Base-by-base conservation (phyloP, 2,329 filamentous ascomycete genomes). In the Dryadomyces sulphureus region DNA sequence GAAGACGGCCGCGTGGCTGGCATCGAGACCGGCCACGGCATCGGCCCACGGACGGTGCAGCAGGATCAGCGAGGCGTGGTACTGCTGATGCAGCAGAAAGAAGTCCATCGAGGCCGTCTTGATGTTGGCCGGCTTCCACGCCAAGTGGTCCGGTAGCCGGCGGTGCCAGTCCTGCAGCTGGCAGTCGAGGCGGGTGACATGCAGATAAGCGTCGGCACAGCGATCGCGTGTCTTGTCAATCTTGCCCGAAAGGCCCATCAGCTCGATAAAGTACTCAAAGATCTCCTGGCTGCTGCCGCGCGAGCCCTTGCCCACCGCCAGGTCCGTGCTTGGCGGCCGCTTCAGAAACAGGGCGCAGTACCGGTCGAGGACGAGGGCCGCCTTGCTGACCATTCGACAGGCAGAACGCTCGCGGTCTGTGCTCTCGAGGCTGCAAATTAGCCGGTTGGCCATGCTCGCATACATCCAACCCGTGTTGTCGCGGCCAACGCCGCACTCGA, bases 381-480 rank as follows among this genome's bases (percentile, higher is more conserved):
- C 69, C 50, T 66, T 63, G 54, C 74, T 66, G 12, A 65, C 67
- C 64, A 71, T 70, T 41, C 68, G 69, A 5, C 70, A 62, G 42
- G 71, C 67, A 30, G 65, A 61, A 4, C 65, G 60, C 49, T 73
- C 72, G 14, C 62, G 60, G 20, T 70, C 66, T 5, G 64, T n/a
- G n/a, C n/a, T n/a, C n/a, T n/a, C n/a, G n/a, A n/a, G n/a, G n/a
- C n/a, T n/a, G n/a, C n/a, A n/a, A n/a, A n/a, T n/a, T n/a, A 70
- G 59, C 3, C 67, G 62, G 50, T 63, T 66, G 19, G 65, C 64
- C 59, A 67, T 67, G 16, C 62, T 62, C 5, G 66, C 64, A 55
- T 73, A 73, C 60, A 75, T 68, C 71, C 71, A 74, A 3, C 70
- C 71, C 1, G 68, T 61, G 45, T 71, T 70, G 45, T 75, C 71